Evolutionary conservation across 2,329 filamentous ascomycete genomes (phyloP).

Genomic region (Hypoxylon sp.): DNA sequence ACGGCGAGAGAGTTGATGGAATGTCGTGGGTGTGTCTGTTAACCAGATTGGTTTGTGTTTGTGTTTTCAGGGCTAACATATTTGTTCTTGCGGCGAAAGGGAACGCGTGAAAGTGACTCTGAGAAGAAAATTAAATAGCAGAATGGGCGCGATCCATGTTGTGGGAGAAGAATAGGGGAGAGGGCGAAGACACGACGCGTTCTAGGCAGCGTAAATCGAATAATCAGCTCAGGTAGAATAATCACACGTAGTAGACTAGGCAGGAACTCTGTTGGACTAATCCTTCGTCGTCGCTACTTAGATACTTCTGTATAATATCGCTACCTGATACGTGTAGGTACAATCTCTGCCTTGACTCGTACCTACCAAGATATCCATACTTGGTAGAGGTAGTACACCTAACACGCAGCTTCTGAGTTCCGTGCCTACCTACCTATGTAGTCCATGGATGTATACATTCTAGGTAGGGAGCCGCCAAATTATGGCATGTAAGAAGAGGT

Average conservation of each 20-base stretch:
- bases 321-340: too few species aligned
- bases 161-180: too few species aligned
- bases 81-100: not conserved
- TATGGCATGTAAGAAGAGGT: not conserved
- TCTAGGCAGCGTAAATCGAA: not conserved
- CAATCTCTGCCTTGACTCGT: not conserved
- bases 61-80: not conserved
- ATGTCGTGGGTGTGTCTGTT: not conserved
- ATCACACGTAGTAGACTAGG: not conserved
- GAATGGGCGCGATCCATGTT: too few species aligned
- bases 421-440: not conserved
- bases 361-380: not conserved
- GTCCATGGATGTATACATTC: too few species aligned
- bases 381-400: not conserved
- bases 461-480: not conserved
- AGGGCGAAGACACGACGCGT: not conserved
- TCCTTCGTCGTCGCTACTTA: not conserved
- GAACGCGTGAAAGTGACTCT: not conserved
- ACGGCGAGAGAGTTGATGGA: not conserved
- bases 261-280: not conserved
- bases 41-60: not conserved
- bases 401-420: not conserved
- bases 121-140: not conserved
- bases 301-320: too few species aligned
- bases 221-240: not conserved